Percentiles rank a stretch among this genome's conserved stretches.
These are phyloP conservation scores for Mikania micrantha DNA, from an alignment of 129 eudicot species.

Conservation along the genomic window DNA sequence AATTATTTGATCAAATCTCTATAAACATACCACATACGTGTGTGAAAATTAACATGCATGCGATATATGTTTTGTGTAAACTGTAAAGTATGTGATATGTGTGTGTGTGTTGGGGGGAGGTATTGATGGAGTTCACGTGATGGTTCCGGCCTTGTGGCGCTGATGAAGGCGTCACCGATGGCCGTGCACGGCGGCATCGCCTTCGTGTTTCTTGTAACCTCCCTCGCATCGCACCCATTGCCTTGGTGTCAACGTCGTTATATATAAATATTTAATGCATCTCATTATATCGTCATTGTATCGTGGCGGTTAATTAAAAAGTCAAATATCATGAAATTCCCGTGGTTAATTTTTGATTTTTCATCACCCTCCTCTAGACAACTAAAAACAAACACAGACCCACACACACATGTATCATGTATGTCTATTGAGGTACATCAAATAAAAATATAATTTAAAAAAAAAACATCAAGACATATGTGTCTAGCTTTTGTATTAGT, in stretches of 20 bases:
- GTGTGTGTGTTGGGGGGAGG: no score
- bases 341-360: neutral
- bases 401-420: neutral
- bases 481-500: no score
- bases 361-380: constrained; percentile 10
- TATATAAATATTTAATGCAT: constrained; percentile 6
- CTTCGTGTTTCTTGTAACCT: constrained; percentile 25
- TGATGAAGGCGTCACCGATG: constrained; percentile 37
- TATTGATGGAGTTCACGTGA: constrained; percentile 33
- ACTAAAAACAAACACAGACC: constrained; percentile 7
- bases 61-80: constrained; percentile 10
- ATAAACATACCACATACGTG: neutral
- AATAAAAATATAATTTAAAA: no score
- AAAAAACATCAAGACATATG: no score
- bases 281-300: neutral
- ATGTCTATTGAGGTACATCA: no score
- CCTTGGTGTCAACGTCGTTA: constrained; percentile 28
- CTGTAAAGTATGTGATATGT: neutral
- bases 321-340: constrained; percentile 20
- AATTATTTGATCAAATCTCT: no score
- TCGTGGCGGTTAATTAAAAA: constrained; percentile 4
- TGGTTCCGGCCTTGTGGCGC: constrained; percentile 27
- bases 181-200: constrained; percentile 48
- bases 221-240: constrained; percentile 15
- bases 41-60: neutral